Base-by-base conservation (phyloP, 768 basidiomycete species). In the Boletus subparvulus region DNA sequence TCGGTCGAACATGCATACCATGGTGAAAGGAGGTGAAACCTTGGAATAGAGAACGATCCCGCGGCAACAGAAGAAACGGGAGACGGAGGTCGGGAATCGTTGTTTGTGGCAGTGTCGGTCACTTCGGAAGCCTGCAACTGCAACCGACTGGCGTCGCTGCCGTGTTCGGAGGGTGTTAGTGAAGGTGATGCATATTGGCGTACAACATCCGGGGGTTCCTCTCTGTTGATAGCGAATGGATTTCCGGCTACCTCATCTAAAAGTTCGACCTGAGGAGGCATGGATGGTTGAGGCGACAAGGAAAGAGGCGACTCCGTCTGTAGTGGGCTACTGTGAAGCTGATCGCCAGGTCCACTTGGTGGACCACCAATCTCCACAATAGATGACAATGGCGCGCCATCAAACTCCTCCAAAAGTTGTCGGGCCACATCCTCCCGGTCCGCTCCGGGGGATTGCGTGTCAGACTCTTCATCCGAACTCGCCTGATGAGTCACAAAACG, bases 81-180 rank as follows among this genome's bases (percentile, higher is more conserved):
- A 17, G 68, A 68, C 0, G 30, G 43, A 12, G 58, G 33, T 28
- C 54, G 55, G 16, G 57, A 49, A 9, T 57, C 58, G n/a, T 59
- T 43, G 8, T 55, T 24, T 0, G 30, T 14, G 12, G 52, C 56
- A 6, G 39, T 30, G 32, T 49, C 16, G 32, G 55, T 49, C 8
- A 37, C 35, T 30, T 45, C 53, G 21, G 58, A 61, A 5, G 46
- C 36, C 3, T 3, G 42, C 4, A 41, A 6, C 3, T 47, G 56
- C 28, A 33, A 13, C 9, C 33, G 59, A 41, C 52, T 62, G 1
- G 16, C 19, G 40, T 59, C 28, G 47, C 69, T 71, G 10, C 64
- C 69, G 17, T 63, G 70, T 37, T 73, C 69, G 0, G 69, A 69
- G 1, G 71, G 67, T 2, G 69, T 61, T 4, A 62, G 64, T 0